Percentiles rank a stretch among this genome's conserved stretches.
These are phyloP conservation scores for Dictyophora rubrovolvata DNA, from an alignment of 768 basidiomycete species.

Conservation along the genomic window DNA sequence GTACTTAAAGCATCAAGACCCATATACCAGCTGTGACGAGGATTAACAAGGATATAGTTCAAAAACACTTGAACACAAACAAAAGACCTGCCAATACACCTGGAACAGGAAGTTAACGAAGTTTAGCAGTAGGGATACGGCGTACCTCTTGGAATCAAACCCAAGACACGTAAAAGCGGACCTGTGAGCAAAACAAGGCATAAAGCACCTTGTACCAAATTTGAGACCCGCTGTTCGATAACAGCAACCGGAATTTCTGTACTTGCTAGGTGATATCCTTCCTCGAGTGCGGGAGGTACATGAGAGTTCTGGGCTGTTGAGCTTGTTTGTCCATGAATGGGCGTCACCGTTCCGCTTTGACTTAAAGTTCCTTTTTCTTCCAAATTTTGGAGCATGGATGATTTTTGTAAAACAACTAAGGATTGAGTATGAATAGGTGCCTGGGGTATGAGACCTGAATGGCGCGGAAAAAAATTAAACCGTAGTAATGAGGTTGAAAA, in stretches of 20 bases:
- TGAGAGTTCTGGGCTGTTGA: neutral
- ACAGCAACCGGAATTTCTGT: constrained; percentile 57
- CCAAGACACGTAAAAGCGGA: constrained; percentile 72
- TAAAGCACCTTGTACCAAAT: constrained; percentile 72
- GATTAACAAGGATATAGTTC: neutral
- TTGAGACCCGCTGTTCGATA: constrained; percentile 89
- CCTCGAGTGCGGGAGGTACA: neutral
- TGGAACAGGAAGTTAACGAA: constrained; percentile 6
- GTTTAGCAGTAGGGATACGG: neutral
- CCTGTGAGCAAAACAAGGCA: constrained; percentile 72
- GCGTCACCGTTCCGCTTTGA: neutral
- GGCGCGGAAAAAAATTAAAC: neutral
- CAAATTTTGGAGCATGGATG: constrained; percentile 13
- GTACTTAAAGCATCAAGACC: constrained; percentile 69
- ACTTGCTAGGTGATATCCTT: neutral
- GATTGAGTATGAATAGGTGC: constrained; percentile 91
- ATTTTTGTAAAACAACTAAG: constrained; percentile 55
- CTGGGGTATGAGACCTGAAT: constrained; percentile 58
- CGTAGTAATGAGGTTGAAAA: constrained; percentile 14
- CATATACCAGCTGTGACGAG: constrained; percentile 70
- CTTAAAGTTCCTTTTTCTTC: neutral
- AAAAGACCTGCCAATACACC: constrained; percentile 81
- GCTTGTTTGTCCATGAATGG: neutral
- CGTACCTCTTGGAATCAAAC: constrained; percentile 63
- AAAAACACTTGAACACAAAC: constrained; percentile 32